Evolutionary conservation across 768 basidiomycete species (phyloP).

Genomic region (Lentinula sp.): DNA sequence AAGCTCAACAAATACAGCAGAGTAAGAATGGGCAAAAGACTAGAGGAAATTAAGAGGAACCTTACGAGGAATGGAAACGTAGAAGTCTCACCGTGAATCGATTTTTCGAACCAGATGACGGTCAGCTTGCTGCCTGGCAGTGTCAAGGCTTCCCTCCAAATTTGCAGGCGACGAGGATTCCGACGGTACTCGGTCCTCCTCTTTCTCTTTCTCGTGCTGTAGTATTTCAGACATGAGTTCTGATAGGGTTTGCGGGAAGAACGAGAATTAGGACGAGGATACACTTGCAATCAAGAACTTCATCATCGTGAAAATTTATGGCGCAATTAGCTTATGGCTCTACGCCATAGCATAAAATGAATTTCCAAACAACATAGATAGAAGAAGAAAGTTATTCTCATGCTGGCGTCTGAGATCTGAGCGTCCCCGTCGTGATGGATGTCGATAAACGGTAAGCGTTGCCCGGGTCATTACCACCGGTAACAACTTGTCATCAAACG

Average conservation of each 20-base stretch:
- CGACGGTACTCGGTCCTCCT: neutral
- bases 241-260: neutral
- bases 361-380: neutral
- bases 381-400: neutral
- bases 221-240: neutral
- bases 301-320: neutral
- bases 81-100: conserved; percentile 16
- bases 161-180: neutral
- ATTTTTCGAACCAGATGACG: conserved; percentile 23
- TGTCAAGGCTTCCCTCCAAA: neutral
- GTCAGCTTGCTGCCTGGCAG: conserved; percentile 11
- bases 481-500: neutral
- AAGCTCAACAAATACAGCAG: conserved; percentile 34
- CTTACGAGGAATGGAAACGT: neutral
- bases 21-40: conserved; percentile 33
- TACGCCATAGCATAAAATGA: neutral
- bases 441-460: too few species aligned
- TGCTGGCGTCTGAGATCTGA: neutral
- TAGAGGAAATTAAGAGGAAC: conserved; percentile 1
- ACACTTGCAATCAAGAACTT: neutral
- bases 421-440: too few species aligned
- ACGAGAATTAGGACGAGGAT: too few species aligned
- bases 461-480: neutral
- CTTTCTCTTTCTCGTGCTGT: neutral
- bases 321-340: neutral